Evolutionary conservation across 2,329 filamentous ascomycete species (phyloP).

Genomic region (Hypoxylon rubiginosum): DNA sequence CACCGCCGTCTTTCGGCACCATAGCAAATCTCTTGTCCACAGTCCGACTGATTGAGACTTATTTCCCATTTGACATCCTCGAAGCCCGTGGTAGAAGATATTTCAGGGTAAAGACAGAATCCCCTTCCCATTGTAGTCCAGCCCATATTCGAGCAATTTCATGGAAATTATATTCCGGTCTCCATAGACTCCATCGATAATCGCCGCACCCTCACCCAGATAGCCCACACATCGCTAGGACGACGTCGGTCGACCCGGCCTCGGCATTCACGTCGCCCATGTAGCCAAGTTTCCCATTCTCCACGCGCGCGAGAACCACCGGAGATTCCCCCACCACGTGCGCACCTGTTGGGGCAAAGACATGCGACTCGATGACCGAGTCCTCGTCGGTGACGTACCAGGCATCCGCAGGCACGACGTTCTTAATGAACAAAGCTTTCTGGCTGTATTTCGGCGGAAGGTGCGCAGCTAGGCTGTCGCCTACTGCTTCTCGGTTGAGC

Average conservation of each 20-base stretch:
- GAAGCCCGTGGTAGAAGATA: no score
- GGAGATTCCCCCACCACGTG: constrained; percentile 36
- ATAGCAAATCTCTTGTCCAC: no score
- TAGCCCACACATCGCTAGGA: constrained; percentile 51
- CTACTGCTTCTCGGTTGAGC: constrained; percentile 41
- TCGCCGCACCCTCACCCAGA: not conserved
- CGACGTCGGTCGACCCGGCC: constrained; percentile 34
- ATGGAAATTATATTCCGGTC: no score
- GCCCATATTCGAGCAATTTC: no score
- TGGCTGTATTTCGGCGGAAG: constrained; percentile 46
- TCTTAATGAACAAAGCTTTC: constrained; percentile 43
- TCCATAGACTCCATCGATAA: no score
- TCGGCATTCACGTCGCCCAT: constrained; percentile 50
- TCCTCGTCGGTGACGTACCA: constrained; percentile 39
- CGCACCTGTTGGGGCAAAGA: constrained; percentile 4
- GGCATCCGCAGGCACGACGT: constrained; percentile 37
- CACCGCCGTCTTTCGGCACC: no score
- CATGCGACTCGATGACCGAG: not conserved
- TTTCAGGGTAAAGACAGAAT: no score
- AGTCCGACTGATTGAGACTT: no score
- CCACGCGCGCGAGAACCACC: constrained; percentile 47
- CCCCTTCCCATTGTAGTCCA: no score
- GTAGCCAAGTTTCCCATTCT: constrained; percentile 48
- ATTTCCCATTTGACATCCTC: no score
- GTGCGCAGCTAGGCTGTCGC: constrained; percentile 23